Evolutionary conservation across 2,329 filamentous ascomycete genomes (phyloP).

Genomic region (Exophiala viscosa): DNA sequence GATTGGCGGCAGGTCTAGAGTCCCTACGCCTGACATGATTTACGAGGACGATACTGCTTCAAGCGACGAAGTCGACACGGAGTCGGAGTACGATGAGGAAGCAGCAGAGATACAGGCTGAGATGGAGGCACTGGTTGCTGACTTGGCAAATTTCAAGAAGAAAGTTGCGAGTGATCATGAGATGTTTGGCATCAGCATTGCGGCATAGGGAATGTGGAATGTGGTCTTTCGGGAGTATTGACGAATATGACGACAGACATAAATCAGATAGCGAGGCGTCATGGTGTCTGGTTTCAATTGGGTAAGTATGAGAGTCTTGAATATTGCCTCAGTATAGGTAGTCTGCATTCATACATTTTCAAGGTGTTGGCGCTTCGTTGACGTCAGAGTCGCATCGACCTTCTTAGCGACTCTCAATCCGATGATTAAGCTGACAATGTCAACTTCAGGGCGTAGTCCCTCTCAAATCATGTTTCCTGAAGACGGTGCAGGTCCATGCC

Average conservation of each 20-base stretch:
- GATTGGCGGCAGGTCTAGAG: conserved; percentile 16
- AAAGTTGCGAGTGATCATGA: conserved; percentile 75
- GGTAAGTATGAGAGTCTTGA: no score
- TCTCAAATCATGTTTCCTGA: no score
- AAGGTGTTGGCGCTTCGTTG: no score
- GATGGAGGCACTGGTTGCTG: conserved; percentile 77
- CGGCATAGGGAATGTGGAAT: conserved; percentile 7
- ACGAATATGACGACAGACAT: background rate
- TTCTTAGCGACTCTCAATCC: no score
- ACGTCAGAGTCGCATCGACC: no score
- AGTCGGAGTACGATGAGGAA: conserved; percentile 57
- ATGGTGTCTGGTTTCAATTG: background rate
- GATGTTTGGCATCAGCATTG: conserved; percentile 23
- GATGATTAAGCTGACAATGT: no score
- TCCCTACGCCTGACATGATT: conserved; percentile 23
- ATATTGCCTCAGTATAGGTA: no score
- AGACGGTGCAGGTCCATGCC: no score
- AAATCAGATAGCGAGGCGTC: conserved; percentile 12
- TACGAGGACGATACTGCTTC: conserved; percentile 39
- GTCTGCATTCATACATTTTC: no score
- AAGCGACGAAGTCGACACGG: conserved; percentile 35
- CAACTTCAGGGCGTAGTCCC: no score
- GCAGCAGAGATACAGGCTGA: conserved; percentile 70
- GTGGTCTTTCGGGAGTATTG: background rate
- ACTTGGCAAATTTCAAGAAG: conserved; percentile 73